Percentiles rank a stretch among this genome's conserved stretches.
Evolutionary conservation across 495 filamentous ascomycete species (phyloP).

Genomic region (Hypoxylon fuscum): DNA sequence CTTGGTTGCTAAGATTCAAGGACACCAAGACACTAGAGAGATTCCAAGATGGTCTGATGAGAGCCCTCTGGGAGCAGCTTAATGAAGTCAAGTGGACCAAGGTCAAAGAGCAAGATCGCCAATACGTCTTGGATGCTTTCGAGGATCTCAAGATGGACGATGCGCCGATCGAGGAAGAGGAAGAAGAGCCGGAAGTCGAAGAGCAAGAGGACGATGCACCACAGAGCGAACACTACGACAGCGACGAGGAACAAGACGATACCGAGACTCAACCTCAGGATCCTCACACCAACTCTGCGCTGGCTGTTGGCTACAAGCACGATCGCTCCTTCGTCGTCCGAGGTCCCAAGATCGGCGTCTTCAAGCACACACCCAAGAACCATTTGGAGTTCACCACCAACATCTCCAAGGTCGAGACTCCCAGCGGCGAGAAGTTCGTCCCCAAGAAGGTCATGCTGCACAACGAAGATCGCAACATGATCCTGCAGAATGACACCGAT

Average conservation of each 20-base stretch:
- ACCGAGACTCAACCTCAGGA: conserved; percentile 75
- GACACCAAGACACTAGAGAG: conserved; percentile 79
- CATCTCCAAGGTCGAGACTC: conserved; percentile 94
- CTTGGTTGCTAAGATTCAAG: conserved; percentile 93
- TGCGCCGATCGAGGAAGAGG: conserved; percentile 63
- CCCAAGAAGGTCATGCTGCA: conserved; percentile 99
- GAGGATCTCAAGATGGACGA: conserved; percentile 95
- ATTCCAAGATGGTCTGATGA: conserved; percentile 95
- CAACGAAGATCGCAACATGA: conserved; percentile 89
- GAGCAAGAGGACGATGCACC: conserved; percentile 72
- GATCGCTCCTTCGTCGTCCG: conserved; percentile 97
- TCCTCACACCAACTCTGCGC: conserved; percentile 88
- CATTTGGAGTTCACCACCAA: conserved; percentile 96
- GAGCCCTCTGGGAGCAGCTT: conserved; percentile 94
- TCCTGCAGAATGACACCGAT: conserved; percentile 84
- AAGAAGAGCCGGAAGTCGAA: conserved; percentile 69
- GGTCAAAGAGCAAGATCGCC: conserved; percentile 87
- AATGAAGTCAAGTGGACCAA: conserved; percentile 96
- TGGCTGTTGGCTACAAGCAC: conserved; percentile 98
- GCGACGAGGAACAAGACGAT: conserved; percentile 91
- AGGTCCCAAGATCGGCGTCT: conserved; percentile 97
- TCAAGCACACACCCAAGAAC: conserved; percentile 94
- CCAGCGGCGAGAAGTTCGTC: conserved; percentile 85
- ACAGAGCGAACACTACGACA: conserved; percentile 76
- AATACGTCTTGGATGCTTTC: conserved; percentile 96